Base-by-base conservation (phyloP, 2,329 filamentous ascomycete species). In the Fusarium tanahbumbuense region DNA sequence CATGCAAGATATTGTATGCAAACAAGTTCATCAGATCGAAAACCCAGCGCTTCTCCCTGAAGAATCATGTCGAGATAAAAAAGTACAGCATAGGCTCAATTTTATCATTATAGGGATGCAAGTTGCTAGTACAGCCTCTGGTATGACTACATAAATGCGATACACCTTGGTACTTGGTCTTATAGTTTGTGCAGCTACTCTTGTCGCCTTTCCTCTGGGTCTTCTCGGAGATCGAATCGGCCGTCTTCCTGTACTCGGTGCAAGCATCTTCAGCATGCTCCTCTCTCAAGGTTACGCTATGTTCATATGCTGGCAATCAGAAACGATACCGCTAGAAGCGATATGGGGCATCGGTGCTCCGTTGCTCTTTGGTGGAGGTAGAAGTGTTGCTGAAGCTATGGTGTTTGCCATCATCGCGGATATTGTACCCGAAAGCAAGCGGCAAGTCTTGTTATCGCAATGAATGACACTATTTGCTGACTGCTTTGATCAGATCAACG, bases 331-430 rank as follows among this genome's bases (percentile, higher is more conserved):
- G 9, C 45, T 76, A 9, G 53, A 67, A 37, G 75, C 75, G 2
- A 64, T 77, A 22, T 76, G 73, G 75, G 74, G 61, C 1, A 32
- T 70, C 1, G 75, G 75, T 23, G 62, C 50, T 20, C 49, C 70
- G 10, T 44, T 76, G 12, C 53, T 77, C 25, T 15, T 75, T n/a
- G 74, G 75, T 3, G 76, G 76, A 11, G 75, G 76, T 8, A 60
- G 67, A 20, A 63, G 67, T 27, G 70, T 77, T 28, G 70, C 67
- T 16, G 76, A 77, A 34, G 73, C 75, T 30, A 76, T 76, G 68
- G 62, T 76, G 15, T 77, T 77, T 50, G 64, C 76, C 34, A 70
- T 75, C 25, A 64, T 75, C 37, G 71, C 68, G n/a, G 73, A 76
- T 27, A 55, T 56, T 9, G 64, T 61, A 16, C 52, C 69, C 18